Percentiles rank a stretch among this genome's conserved stretches.
Evolutionary conservation across 1,284 basidiomycete species (phyloP).

Genomic region (Agroathelia rolfsii): DNA sequence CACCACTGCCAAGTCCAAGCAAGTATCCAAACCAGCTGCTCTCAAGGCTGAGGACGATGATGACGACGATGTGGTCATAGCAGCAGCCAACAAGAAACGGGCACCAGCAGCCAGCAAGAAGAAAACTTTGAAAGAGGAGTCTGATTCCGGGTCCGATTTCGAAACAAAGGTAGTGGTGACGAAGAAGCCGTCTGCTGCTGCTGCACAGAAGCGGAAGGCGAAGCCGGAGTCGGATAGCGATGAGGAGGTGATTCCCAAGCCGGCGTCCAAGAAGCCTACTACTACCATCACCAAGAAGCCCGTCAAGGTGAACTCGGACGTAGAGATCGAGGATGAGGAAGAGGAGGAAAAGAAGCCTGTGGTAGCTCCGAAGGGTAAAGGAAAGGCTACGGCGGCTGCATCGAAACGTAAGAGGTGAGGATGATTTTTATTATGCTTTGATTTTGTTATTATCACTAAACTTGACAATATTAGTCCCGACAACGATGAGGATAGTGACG

Average conservation of each 20-base stretch:
- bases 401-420: conserved; percentile 50
- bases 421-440: conserved; percentile 8
- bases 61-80: conserved; percentile 18
- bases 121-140: conserved; percentile 23
- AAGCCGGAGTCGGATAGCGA: conserved; percentile 18
- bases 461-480: conserved; percentile 18
- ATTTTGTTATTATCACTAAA: conserved; percentile 10
- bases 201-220: conserved; percentile 12
- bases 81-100: conserved; percentile 12
- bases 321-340: conserved; percentile 11
- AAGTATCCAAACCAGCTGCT: conserved; percentile 18
- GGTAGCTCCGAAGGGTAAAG: conserved; percentile 25
- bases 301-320: conserved; percentile 23
- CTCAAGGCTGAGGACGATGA: conserved; percentile 25
- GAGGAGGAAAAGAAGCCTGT: conserved; percentile 5
- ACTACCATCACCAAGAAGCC: conserved; percentile 19
- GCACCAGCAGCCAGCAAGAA: conserved; percentile 15
- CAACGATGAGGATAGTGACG: conserved; percentile 31
- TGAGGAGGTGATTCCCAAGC: conserved; percentile 12
- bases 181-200: conserved; percentile 14
- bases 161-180: conserved; percentile 18
- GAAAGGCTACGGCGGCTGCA: conserved; percentile 21
- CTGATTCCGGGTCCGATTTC: conserved; percentile 30
- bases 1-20: conserved; percentile 27
- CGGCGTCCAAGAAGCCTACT: conserved; percentile 14